Evolutionary conservation across 176 grass and related monocot species (phyloP), one percentile per base, ranked within the genome.

Genomic region (Microstegium vimineum): DNA sequence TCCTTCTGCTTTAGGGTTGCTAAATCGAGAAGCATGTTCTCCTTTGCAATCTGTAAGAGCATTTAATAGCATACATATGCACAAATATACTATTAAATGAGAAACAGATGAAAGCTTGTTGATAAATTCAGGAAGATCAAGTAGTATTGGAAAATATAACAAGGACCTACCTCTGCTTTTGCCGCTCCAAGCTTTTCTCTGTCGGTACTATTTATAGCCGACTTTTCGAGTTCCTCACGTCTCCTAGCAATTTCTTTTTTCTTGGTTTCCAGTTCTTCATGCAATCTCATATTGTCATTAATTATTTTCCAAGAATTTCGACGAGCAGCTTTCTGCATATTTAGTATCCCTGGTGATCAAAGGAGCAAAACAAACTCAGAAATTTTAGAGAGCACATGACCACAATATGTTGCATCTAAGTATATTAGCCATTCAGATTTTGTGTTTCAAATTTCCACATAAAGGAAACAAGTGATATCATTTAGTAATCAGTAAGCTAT

Each of bases 21-120:
- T 71, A 89, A 64, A 69, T 71, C 41, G 78, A 94, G 83, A 42
- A 85, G 89, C 54, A 6, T 72, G 2, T 81, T 86, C 27, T 89
- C 87, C 20, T 89, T 86, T n/a, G 86, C 86, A 86, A 89, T 89
- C 92, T 91, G 38, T 47, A 81, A 77, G 41, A 62, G 61, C 45
- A 73, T 76, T 35, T 31, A 43, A 56, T 38, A 74, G 32, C 38
- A 40, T 15, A 64, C 11, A 78, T 47, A 78, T 49, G 28, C 37
- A 79, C 13, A 72, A 73, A 79, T 76, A 49, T 35, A 71, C 38
- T 70, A 64, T 35, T 47, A 66, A 20, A 34, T 64, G 66, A 27
- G 69, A 18, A 77, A 40, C 4, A 46, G 1, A 77, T 23, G 23
- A 60, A 26, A 28, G 8, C 3, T 54, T 63, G 25, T 36, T 80